phyloP scores from a whole-genome alignment of 1,284 basidiomycete genomes.

The Puccinia triticina region DNA sequence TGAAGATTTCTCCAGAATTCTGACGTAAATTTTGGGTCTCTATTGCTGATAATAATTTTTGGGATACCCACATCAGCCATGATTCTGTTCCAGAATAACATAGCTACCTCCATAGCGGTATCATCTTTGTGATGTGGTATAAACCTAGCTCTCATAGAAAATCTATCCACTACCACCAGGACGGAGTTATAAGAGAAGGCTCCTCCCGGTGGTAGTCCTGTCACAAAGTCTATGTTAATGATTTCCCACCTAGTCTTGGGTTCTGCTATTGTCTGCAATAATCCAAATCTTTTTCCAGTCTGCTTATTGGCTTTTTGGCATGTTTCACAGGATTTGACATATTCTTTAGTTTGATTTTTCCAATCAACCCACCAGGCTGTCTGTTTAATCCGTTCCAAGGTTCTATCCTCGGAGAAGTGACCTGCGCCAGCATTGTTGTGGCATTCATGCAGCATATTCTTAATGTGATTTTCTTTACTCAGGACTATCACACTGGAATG shows the following conservation, averaged over 20 bases:
- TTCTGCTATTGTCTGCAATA: too few species aligned
- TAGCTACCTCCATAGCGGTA: not conserved
- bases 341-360: not conserved
- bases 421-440: not conserved
- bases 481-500: not conserved
- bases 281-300: too few species aligned
- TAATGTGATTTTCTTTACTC: not conserved
- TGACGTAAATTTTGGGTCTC: conserved; percentile 63
- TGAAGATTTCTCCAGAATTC: conserved; percentile 63
- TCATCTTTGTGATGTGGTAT: conserved; percentile 8
- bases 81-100: conserved; percentile 16
- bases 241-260: too few species aligned
- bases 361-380: conserved; percentile 32
- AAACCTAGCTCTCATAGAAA: not conserved
- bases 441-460: not conserved
- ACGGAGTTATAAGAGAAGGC: not conserved
- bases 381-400: not conserved
- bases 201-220: conserved; percentile 20
- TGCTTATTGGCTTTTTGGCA: conserved; percentile 4
- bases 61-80: conserved; percentile 59
- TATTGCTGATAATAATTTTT: conserved; percentile 62
- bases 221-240: conserved; percentile 25
- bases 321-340: conserved; percentile 2
- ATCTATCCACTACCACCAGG: conserved; percentile 27
- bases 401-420: not conserved